Evolutionary conservation across 2,329 filamentous ascomycete species (phyloP).

Genomic region (Aspergillus uvarum): DNA sequence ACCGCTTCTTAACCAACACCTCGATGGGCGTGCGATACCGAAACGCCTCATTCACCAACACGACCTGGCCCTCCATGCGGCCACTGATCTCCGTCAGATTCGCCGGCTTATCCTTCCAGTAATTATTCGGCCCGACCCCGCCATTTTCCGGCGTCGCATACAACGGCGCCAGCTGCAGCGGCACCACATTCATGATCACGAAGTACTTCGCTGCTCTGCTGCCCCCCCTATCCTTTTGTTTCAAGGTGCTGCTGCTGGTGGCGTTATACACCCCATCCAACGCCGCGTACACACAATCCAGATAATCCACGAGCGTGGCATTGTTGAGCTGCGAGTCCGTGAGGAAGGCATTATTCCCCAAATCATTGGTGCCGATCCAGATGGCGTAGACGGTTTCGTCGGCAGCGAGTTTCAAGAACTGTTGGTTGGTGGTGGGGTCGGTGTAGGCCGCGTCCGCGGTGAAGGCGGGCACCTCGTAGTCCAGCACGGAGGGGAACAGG

Average conservation of each 20-base stretch:
- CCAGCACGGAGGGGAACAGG: slow-evolving; percentile 67
- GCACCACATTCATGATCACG: slow-evolving; percentile 67
- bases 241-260: too few relatives aligned
- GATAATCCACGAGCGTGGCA: slow-evolving; percentile 64
- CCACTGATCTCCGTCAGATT: slow-evolving; percentile 47
- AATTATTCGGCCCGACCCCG: slow-evolving; percentile 45
- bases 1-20: slow-evolving; percentile 41
- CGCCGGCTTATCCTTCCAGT: slow-evolving; percentile 46
- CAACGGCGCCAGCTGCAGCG: slow-evolving; percentile 63
- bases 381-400: slow-evolving; percentile 69
- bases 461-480: slow-evolving; percentile 54
- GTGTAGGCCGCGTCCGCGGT: slow-evolving; percentile 24
- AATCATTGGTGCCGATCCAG: slow-evolving; percentile 80
- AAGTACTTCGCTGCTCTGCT: slow-evolving; percentile 65
- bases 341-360: slow-evolving; percentile 65
- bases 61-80: slow-evolving; percentile 53
- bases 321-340: slow-evolving; percentile 60
- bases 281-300: slow-evolving; percentile 65
- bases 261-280: slow-evolving; percentile 48
- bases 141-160: slow-evolving; percentile 56
- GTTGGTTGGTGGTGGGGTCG: slow-evolving; percentile 7
- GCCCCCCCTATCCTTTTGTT: slow-evolving; percentile 18
- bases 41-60: slow-evolving; percentile 52
- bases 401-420: slow-evolving; percentile 43
- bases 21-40: slow-evolving; percentile 52